Evolutionary conservation across 352 stramenopile genomes (phyloP).

Genomic region (Pythium diclinum): DNA sequence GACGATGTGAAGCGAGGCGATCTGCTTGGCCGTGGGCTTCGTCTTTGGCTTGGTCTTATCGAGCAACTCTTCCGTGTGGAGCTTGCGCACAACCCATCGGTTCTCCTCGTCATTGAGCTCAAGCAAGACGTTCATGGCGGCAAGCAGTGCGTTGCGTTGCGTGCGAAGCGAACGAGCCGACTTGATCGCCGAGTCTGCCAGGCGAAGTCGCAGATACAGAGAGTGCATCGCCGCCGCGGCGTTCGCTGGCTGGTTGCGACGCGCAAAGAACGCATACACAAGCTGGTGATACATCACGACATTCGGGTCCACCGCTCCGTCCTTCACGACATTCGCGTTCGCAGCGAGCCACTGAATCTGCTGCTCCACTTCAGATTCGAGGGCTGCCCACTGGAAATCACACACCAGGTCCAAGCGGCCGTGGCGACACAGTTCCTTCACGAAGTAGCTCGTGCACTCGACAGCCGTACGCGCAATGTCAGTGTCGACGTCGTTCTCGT

Average conservation of each 20-base stretch:
- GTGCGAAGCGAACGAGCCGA: conserved; percentile 41
- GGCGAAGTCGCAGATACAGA: conserved; percentile 46
- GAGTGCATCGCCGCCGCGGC: conserved; percentile 58
- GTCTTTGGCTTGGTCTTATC: not conserved
- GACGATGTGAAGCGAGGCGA: conserved; percentile 48
- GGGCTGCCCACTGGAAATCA: conserved; percentile 62
- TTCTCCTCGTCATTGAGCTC: conserved; percentile 39
- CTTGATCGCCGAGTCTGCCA: conserved; percentile 32
- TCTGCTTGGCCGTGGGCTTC: conserved; percentile 15
- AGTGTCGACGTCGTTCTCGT: conserved; percentile 12
- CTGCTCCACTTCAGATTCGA: conserved; percentile 63
- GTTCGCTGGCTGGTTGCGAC: conserved; percentile 60
- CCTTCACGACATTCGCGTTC: conserved; percentile 50
- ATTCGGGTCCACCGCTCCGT: conserved; percentile 37
- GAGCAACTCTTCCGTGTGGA: conserved; percentile 54
- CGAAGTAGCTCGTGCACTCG: conserved; percentile 70
- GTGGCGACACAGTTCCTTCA: conserved; percentile 70
- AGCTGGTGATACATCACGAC: conserved; percentile 64
- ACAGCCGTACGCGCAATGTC: conserved; percentile 37
- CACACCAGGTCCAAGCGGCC: conserved; percentile 66
- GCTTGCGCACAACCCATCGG: conserved; percentile 69
- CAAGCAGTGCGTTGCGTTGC: conserved; percentile 63
- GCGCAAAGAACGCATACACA: conserved; percentile 66
- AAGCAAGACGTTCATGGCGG: conserved; percentile 43
- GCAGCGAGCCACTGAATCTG: conserved; percentile 73